phyloP scores from a whole-genome alignment of 176 grass and related monocot genomes.

The Rhynchospora pubera region DNA sequence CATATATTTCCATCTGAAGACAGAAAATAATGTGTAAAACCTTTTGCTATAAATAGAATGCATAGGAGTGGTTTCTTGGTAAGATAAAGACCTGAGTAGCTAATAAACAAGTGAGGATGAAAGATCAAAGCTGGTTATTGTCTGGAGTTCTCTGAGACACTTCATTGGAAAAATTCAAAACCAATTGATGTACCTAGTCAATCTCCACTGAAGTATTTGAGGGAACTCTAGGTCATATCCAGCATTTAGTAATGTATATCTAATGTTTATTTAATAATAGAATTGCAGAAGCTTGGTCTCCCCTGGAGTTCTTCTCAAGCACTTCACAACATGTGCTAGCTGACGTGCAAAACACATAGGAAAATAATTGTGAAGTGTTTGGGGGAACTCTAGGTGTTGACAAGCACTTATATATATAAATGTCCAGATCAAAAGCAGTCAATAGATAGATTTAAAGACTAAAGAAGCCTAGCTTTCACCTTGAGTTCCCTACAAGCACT shows the following conservation, averaged over 20 bases:
- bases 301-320: slow-evolving; percentile 29
- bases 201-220: too few species aligned
- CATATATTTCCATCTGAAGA: not conserved
- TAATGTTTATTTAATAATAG: not conserved
- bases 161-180: not conserved
- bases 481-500: slow-evolving; percentile 32
- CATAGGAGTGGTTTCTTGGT: not conserved
- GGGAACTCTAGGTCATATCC: slow-evolving; percentile 21
- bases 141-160: slow-evolving; percentile 16
- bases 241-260: slow-evolving; percentile 2
- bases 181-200: too few species aligned
- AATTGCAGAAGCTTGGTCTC: slow-evolving; percentile 21
- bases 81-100: not conserved
- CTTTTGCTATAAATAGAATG: not conserved
- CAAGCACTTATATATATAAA: not conserved
- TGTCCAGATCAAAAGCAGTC: not conserved
- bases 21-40: not conserved
- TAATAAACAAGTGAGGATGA: not conserved
- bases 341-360: too few species aligned
- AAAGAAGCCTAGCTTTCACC: slow-evolving; percentile 8
- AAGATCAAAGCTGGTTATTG: slow-evolving; percentile 7
- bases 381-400: slow-evolving; percentile 33
- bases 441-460: not conserved
- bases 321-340: slow-evolving; percentile 40
- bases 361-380: slow-evolving; percentile 38